Evolutionary conservation across 768 basidiomycete species (phyloP), one percentile per base, ranked within the genome.

Genomic region (Leccinum incarnatum): DNA sequence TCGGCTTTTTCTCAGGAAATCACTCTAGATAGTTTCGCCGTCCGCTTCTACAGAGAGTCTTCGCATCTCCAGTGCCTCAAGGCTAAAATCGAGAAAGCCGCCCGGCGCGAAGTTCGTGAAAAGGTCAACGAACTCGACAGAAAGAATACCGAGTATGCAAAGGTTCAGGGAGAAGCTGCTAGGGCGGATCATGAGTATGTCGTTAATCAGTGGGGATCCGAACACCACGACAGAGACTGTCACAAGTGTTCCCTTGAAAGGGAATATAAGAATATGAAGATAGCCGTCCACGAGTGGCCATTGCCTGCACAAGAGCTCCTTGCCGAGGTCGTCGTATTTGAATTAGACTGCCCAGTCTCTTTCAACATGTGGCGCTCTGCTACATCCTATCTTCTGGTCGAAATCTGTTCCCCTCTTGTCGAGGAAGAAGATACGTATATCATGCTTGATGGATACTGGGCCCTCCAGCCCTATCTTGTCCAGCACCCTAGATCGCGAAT

Each of bases 311-410:
- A 62, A 11, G 17, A 15, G 8, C n/a, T 65, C 5, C 29, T 53
- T 7, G 71, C 72, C 0, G 66, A 75, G 53, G 62, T 63, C 0
- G 69, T 75, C 14, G 64, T 81, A 2, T 83, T 83, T 52, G 80
- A 83, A 58, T 60, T 81, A 2, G 57, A 62, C 9, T 74, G 74
- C 53, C 82, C 82, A 3, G 30, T 67, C 9, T 59, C 68, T 9
- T 79, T 82, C 61, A 63, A 70, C 10, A 68, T 76, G 54, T 83
- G 82, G 82, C 74, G 82, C 52, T 68, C 65, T 1, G 66, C 69
- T 30, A 81, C 80, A 5, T 76, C 74, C 52, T 61, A 63, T 46
- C 62, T 82, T 36, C 60, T 80, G 23, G 61, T 74, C 19, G 75
- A 79, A 11, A 51, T 79, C 12, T 76, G 75, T 61, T 61, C 62